Evolutionary conservation across 2,329 filamentous ascomycete genomes (phyloP), one percentile per base, ranked within the genome.

Genomic region (Beauveria brongniartii): DNA sequence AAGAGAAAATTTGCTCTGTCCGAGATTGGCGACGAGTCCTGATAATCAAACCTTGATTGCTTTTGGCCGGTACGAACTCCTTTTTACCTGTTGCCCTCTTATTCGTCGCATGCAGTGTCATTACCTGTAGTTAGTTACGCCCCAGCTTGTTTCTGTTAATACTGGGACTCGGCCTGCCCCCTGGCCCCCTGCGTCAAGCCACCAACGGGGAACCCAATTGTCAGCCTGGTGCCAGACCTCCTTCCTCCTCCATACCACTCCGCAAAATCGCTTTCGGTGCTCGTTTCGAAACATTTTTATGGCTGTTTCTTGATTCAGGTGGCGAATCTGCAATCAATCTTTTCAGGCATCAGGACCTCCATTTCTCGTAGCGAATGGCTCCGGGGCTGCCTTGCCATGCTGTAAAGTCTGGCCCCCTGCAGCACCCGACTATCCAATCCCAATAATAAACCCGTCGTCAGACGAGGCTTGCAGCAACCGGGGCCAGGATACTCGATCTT

Each of bases 101-200:
- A 24, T 55, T 55, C 50, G 50, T 34, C 30, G 34, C 34, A 14
- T 34, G 30, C 30, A 34, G 30, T 34, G 30, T 34, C 30, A 14
- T 37, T 37, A 37, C 34, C 34, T 37, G 30, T 37, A 37, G 4
- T 2, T 37, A 14, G 12, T 37, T 37, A 34, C n/a, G 24, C 24
- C 37, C 37, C n/a, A 43, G 37, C 52, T 43, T 41, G 34, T 37
- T 37, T 37, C 34, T 37, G 12, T 12, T 37, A 40, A 16, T 53
- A 22, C 50, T 46, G 14, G 46, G 46, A 58, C 47, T 41, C 46
- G 47, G 46, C 47, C 40, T 28, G 16, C 20, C 55, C 55, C 55
- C 55, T 51, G 16, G 34, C 30, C 55, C 55, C 55, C 55, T 58
- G 55, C 55, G 55, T 58, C 55, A 58, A 51, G 55, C 55, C 55